Base-by-base conservation (phyloP, 1,139 yeast genomes). In the Hansenula anomala region DNA sequence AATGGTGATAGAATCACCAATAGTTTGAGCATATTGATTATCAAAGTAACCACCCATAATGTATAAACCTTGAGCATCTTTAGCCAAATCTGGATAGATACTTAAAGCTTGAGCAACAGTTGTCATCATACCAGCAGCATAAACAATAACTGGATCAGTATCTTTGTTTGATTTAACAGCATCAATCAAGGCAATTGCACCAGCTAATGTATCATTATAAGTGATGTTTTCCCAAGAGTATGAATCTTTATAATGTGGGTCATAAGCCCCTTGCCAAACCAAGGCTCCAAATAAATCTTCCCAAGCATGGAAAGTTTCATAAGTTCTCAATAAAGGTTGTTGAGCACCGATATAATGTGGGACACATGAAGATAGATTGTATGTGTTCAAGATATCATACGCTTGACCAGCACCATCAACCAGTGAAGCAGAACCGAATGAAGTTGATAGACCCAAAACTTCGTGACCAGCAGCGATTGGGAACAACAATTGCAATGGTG, bases 21-120 rank as follows among this genome's bases (percentile, higher is more conserved):
- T 54, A 24, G 62, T 64, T 38, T 59, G 62, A 6, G 62, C 64
- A 39, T 57, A 62, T 48, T 66, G 71, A 29, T 50, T 59, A 48
- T 67, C 71, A 39, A 64, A 49, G 49, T 62, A 67, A 19, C 71
- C 72, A 36, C 71, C 71, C 71, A 67, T 67, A 36, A 67, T 55
- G 49, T 60, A 66, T 38, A 67, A 53, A 31, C 66, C 67, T 24
- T 60, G 67, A 34, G 68, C 64, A 30, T 66, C 67, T 41, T 66
- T 52, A 19, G 63, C 61, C 37, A 67, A 45, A 25, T 54, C 45
- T 31, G 71, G 71, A 44, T 66, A 67, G 28, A 66, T 49, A 17
- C 63, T 54, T 18, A 67, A 36, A 10, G 72, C 71, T 51, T 65
- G 69, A 13, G 71, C 72, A 33, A 67, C 67, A 11, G 70, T 66